Percentiles rank a stretch among this genome's conserved stretches.
Evolutionary conservation across 345 rosid species (phyloP).

Genomic region (Bruguiera gymnorhiza): DNA sequence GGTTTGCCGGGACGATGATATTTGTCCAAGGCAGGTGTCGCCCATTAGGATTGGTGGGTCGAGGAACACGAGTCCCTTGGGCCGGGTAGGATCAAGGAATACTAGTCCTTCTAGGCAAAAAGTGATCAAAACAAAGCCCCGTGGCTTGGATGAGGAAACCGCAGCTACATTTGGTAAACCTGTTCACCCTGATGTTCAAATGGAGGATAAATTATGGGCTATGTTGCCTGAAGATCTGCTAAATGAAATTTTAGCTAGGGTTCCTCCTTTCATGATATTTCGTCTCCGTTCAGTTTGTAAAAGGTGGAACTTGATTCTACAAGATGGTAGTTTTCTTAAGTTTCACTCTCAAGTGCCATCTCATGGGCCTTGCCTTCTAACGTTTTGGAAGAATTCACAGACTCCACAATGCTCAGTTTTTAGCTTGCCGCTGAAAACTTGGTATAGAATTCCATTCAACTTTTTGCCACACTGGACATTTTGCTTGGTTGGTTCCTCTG

Average conservation of each 20-base stretch:
- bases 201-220: conserved; percentile 94
- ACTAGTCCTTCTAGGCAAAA: conserved; percentile 85
- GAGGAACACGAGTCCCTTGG: conserved; percentile 73
- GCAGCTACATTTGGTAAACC: conserved; percentile 75
- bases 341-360: conserved; percentile 59
- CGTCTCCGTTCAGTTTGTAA: conserved; percentile 82
- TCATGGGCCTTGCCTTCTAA: conserved; percentile 88
- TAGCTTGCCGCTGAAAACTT: conserved; percentile 81
- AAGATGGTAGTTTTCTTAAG: conserved; percentile 78
- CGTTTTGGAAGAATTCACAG: conserved; percentile 92
- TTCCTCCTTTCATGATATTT: conserved; percentile 92
- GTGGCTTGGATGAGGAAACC: conserved; percentile 90
- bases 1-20: conserved; percentile 37
- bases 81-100: conserved; percentile 75
- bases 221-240: conserved; percentile 94
- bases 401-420: conserved; percentile 83
- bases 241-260: conserved; percentile 81
- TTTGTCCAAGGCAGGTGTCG: conserved; percentile 52
- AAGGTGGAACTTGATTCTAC: conserved; percentile 87
- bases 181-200: conserved; percentile 62
- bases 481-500: conserved; percentile 92
- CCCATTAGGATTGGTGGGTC: conserved; percentile 62
- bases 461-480: conserved; percentile 94
- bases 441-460: conserved; percentile 85
- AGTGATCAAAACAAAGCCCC: conserved; percentile 83